A percentile compares a stretch with the other conserved stretches of the same genome.
phyloP scores from a whole-genome alignment of 2,329 filamentous ascomycete species.

The Didymella glomerata region DNA sequence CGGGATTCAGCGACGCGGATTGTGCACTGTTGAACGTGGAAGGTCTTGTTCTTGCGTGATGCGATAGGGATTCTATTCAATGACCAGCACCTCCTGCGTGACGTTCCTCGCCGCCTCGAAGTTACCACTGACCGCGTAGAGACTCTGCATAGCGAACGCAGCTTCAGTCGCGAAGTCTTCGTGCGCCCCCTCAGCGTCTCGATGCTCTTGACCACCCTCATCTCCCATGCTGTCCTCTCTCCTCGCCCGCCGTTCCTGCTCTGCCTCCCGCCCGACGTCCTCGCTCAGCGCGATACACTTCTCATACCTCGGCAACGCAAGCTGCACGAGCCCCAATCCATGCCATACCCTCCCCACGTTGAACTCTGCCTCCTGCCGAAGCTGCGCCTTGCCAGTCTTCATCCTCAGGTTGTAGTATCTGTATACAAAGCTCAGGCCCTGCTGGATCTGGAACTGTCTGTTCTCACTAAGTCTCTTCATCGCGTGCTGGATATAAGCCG shows the following conservation, averaged over 20 bases:
- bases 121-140: conserved; percentile 72
- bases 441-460: conserved; percentile 83
- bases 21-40: too few species aligned
- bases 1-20: too few species aligned
- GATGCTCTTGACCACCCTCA: too few species aligned
- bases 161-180: conserved; percentile 74
- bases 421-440: conserved; percentile 83
- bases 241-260: background rate
- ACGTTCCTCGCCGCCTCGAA: conserved; percentile 66
- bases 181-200: conserved; percentile 16
- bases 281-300: conserved; percentile 62
- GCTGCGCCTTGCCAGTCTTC: conserved; percentile 51
- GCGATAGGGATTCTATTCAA: conserved; percentile 39
- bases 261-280: conserved; percentile 47
- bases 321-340: conserved; percentile 73
- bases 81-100: conserved; percentile 64
- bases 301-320: conserved; percentile 78
- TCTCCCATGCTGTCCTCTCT: too few species aligned
- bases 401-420: conserved; percentile 72
- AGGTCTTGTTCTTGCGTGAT: too few species aligned
- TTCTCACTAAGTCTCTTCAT: conserved; percentile 92
- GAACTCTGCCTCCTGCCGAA: conserved; percentile 79
- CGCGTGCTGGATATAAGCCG: conserved; percentile 82
- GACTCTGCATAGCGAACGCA: conserved; percentile 75
- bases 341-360: conserved; percentile 82